Conservation (phyloP, 371 early-diverging fungal genomes). For the Actinomortierella ambigua region DNA sequence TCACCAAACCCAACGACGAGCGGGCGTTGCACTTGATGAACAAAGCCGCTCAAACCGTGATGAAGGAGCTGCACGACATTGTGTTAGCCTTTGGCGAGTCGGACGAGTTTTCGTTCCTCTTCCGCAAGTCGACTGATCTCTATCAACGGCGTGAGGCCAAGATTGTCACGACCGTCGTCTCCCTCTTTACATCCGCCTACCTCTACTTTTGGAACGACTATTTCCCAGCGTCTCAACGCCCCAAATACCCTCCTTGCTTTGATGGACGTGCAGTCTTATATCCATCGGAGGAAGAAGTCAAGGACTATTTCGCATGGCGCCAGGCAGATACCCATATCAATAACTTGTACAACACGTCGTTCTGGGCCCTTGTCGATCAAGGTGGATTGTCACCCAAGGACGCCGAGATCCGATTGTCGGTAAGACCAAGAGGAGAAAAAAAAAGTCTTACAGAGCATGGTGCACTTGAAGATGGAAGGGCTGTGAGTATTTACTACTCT, state of each 20-base stretch:
- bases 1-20: slow-evolving; percentile 92
- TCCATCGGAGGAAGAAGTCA: slow-evolving; percentile 77
- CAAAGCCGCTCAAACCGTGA: slow-evolving; percentile 75
- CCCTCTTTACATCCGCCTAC: slow-evolving; percentile 87
- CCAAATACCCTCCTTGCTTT: slow-evolving; percentile 83
- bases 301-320: slow-evolving; percentile 94
- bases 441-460: background rate
- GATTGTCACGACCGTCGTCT: slow-evolving; percentile 83
- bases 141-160: slow-evolving; percentile 87
- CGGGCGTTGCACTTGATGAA: slow-evolving; percentile 89
- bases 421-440: slow-evolving; percentile 38
- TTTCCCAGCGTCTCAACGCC: slow-evolving; percentile 61
- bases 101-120: slow-evolving; percentile 85
- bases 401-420: slow-evolving; percentile 70
- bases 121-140: slow-evolving; percentile 55
- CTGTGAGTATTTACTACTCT: too few relatives aligned
- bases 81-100: slow-evolving; percentile 91
- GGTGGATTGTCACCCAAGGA: slow-evolving; percentile 64
- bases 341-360: slow-evolving; percentile 92
- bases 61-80: slow-evolving; percentile 84
- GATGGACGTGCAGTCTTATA: slow-evolving; percentile 91
- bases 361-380: slow-evolving; percentile 88
- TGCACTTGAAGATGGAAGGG: too few relatives aligned
- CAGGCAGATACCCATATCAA: slow-evolving; percentile 95
- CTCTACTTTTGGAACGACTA: slow-evolving; percentile 81